A percentile compares a stretch with the other conserved stretches of the same genome.
Evolutionary conservation across 1,284 basidiomycete genomes (phyloP).

Genomic region (Phlebopus sp.): DNA sequence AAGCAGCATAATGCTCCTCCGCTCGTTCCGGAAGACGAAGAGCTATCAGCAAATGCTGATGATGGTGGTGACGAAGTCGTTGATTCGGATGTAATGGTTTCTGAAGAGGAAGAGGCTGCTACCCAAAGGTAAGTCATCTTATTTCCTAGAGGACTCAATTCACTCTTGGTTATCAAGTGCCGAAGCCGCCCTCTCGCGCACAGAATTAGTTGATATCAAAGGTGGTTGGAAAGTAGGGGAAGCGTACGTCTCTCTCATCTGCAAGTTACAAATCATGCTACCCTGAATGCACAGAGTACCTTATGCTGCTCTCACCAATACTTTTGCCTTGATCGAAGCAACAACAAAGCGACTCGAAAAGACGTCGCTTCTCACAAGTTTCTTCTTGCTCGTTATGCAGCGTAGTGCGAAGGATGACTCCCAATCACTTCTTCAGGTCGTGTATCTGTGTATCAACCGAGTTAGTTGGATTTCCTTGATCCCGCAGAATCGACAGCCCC

Average conservation of each 20-base stretch:
- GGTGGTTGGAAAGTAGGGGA: conserved; percentile 87
- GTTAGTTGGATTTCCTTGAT: conserved; percentile 46
- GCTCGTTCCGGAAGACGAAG: conserved; percentile 36
- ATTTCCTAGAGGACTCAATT: background rate
- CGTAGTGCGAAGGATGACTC: conserved; percentile 71
- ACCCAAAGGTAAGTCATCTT: conserved; percentile 57
- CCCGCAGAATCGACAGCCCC: conserved; percentile 1
- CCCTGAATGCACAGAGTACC: conserved; percentile 64
- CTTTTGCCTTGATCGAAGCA: conserved; percentile 88
- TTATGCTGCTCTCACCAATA: conserved; percentile 87
- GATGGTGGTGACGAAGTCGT: conserved; percentile 58
- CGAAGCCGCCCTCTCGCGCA: conserved; percentile 62
- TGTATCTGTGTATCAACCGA: conserved; percentile 97
- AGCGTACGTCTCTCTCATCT: conserved; percentile 57
- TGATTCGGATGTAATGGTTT: conserved; percentile 38
- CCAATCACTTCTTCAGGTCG: conserved; percentile 77
- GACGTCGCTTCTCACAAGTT: conserved; percentile 82
- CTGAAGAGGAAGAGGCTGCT: conserved; percentile 36
- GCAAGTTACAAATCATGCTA: background rate
- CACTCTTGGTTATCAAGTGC: conserved; percentile 47
- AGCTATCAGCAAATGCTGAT: conserved; percentile 36
- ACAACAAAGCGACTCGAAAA: conserved; percentile 98
- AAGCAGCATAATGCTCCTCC: conserved; percentile 17
- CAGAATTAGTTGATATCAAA: conserved; percentile 72
- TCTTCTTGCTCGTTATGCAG: conserved; percentile 87